Evolutionary conservation across 768 basidiomycete genomes (phyloP), one percentile per base, ranked within the genome.

Genomic region (Tylopilus sp.): DNA sequence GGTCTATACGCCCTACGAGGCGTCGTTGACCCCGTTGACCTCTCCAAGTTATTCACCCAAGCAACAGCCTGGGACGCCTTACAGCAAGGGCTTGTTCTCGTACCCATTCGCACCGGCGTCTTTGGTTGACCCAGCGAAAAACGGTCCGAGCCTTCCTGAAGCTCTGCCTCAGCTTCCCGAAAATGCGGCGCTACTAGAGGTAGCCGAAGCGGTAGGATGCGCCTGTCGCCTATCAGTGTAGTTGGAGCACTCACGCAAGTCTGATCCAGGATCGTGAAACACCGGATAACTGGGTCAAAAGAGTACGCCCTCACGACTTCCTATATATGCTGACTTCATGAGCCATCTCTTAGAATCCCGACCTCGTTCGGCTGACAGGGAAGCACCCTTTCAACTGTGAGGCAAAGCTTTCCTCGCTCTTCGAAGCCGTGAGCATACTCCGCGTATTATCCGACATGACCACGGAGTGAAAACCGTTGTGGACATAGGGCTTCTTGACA

Each of bases 321-420:
- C 20, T 10, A 1, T 15, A 15, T 44, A 28, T 33, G 9, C 15
- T 8, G 31, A 12, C 42, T n/a, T 58, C 28, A 53, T 23, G 18
- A 12, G 40, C 10, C 33, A n/a, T 25, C 8, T 23, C 31, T 25
- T 18, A 70, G 57, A 62, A 74, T 40, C 67, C 71, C 0, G 53
- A 59, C 23, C 71, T 81, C 40, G 66, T 82, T 21, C 73, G 79
- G 3, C 57, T 82, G 46, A 84, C 82, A 5, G 79, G 79, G 22
- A 75, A 78, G 54, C 83, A 83, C 60, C 83, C 83, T 1, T 82
- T 83, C 72, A 85, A 85, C 62, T 57, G 65, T 26, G 83, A 85
- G 60, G 70, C 80, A 1, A 69, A 61, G 18, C 66, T 83, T 15
- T 64, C 66, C n/a, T 66, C 65, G 21, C 67, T 83, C 4, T 79